phyloP scores from a whole-genome alignment of 1,284 basidiomycete species.

The Rhodotorula mucilaginosa region DNA sequence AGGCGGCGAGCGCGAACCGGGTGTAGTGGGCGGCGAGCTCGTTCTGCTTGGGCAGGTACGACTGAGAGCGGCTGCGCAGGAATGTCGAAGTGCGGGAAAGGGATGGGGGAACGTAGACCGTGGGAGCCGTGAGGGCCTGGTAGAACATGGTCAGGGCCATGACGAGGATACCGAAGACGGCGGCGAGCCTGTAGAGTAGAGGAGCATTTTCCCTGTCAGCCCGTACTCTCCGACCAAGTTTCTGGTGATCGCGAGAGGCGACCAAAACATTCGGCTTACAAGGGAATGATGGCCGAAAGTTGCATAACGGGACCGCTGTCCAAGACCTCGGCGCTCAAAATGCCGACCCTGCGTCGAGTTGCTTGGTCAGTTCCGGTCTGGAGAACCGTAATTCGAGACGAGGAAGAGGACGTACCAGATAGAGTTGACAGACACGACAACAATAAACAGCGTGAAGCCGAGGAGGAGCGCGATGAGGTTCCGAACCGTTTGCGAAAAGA shows the following conservation, averaged over 20 bases:
- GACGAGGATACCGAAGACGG: neutral
- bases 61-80: neutral
- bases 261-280: neutral
- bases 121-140: neutral
- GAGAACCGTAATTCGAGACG: too few species aligned
- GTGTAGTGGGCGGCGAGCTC: neutral
- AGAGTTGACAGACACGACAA: neutral
- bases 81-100: neutral
- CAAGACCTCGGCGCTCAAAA: neutral
- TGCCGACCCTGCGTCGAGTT: neutral
- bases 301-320: neutral
- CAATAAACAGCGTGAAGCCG: neutral
- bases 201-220: too few species aligned
- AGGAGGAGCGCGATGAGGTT: neutral
- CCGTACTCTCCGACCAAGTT: too few species aligned
- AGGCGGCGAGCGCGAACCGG: conserved; percentile 4
- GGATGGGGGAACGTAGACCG: neutral
- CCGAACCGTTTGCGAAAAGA: neutral
- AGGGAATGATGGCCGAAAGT: neutral
- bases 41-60: neutral
- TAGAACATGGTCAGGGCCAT: neutral
- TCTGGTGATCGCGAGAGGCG: too few species aligned
- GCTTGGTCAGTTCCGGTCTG: neutral
- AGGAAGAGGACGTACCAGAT: neutral
- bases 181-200: neutral